A percentile compares a stretch with the other conserved stretches of the same genome.
phyloP scores from a whole-genome alignment of 2,329 filamentous ascomycete species.

The Nemania diffusa region DNA sequence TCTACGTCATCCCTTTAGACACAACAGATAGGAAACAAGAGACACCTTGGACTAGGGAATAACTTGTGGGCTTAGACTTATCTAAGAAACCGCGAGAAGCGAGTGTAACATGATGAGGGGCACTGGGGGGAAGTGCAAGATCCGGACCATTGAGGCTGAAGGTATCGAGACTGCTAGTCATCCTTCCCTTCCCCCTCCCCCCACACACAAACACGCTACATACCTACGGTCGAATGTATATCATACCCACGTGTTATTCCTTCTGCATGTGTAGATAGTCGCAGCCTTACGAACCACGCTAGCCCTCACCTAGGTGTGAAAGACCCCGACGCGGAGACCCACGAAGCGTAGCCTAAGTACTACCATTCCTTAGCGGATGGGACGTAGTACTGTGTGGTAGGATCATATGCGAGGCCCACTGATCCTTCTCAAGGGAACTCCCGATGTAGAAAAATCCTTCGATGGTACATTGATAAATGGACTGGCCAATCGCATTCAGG shows the following conservation, averaged over 20 bases:
- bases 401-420: slow-evolving; percentile 1
- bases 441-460: not conserved
- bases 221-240: not conserved
- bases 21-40: not conserved
- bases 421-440: not conserved
- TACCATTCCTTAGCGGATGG: not conserved
- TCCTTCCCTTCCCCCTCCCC: not conserved
- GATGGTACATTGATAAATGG: not conserved
- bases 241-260: slow-evolving; percentile 1
- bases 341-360: not conserved
- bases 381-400: not conserved
- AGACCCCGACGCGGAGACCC: not conserved
- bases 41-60: not conserved
- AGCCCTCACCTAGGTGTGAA: slow-evolving; percentile 8
- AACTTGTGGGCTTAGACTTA: not conserved
- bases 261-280: not conserved
- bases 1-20: not conserved
- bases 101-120: not conserved
- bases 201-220: not conserved
- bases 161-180: not conserved
- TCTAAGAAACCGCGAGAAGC: not conserved
- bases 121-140: not conserved
- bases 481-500: not conserved
- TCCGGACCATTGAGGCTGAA: slow-evolving; percentile 2
- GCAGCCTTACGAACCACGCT: not conserved